Conservation (phyloP, 805 yeast genomes). For the Candida broadrunensis region DNA sequence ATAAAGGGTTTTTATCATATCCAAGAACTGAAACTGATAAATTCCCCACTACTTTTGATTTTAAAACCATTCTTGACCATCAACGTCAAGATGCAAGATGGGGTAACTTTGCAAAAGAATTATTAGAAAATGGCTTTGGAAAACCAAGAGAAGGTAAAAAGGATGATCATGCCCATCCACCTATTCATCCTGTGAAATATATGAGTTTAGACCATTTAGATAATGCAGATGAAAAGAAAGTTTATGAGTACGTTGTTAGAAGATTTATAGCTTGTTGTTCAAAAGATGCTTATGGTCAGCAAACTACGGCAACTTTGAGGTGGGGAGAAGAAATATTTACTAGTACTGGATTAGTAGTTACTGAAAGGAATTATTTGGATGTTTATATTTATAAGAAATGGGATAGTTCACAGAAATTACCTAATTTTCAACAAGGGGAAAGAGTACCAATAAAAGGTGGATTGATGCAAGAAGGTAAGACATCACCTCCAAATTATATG, state of each 20-base stretch:
- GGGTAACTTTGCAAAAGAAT: constrained; percentile 65
- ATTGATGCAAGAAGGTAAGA: constrained; percentile 67
- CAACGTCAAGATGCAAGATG: constrained; percentile 58
- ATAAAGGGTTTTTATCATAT: constrained; percentile 82
- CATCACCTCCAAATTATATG: constrained; percentile 76
- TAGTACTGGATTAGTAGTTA: constrained; percentile 72
- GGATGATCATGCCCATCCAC: constrained; percentile 97
- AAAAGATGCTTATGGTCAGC: constrained; percentile 78
- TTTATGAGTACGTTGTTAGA: constrained; percentile 83
- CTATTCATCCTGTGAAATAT: constrained; percentile 82
- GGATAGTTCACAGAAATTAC: constrained; percentile 65
- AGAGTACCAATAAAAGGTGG: constrained; percentile 52
- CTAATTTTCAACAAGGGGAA: constrained; percentile 60
- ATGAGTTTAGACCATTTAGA: constrained; percentile 26
- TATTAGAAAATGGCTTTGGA: constrained; percentile 43
- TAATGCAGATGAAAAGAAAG: constrained; percentile 53
- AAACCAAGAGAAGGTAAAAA: constrained; percentile 77
- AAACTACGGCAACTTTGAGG: constrained; percentile 55
- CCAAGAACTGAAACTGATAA: constrained; percentile 97
- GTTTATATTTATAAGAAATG: constrained; percentile 77
- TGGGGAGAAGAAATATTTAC: constrained; percentile 81
- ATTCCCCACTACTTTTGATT: constrained; percentile 76
- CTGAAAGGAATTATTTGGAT: constrained; percentile 74
- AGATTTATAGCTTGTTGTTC: constrained; percentile 92
- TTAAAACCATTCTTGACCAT: constrained; percentile 55